Evolutionary conservation across 2,329 filamentous ascomycete genomes (phyloP).

Genomic region (Aspergillus nomiae): DNA sequence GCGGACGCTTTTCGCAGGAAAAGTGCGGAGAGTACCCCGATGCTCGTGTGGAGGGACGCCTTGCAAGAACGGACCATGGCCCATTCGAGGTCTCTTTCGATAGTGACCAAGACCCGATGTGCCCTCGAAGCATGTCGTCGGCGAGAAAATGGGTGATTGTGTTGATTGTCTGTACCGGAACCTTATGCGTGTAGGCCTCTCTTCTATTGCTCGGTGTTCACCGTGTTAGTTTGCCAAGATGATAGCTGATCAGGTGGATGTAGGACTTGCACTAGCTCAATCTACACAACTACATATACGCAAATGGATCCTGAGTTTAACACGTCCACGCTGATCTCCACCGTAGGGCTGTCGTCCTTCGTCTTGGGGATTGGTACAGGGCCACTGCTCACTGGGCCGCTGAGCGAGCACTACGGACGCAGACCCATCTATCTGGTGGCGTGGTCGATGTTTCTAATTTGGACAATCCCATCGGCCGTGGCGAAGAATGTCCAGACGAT

Average conservation of each 20-base stretch:
- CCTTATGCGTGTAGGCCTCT: not conserved
- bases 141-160: not conserved
- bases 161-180: not conserved
- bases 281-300: not conserved
- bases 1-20: not conserved
- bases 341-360: not conserved
- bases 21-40: not conserved
- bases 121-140: not conserved
- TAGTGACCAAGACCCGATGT: not conserved
- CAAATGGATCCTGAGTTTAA: not conserved
- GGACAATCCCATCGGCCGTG: not conserved
- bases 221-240: not conserved
- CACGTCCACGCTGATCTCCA: not conserved
- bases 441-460: constrained; percentile 72
- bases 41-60: not conserved
- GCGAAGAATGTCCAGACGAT: not conserved
- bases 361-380: not conserved
- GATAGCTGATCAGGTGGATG: not conserved
- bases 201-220: not conserved
- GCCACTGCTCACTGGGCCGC: constrained; percentile 8
- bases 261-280: not conserved
- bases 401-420: constrained; percentile 70
- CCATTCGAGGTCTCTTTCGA: not conserved
- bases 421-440: constrained; percentile 75
- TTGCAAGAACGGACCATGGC: not conserved